Percentiles rank a stretch among this genome's conserved stretches.
phyloP scores from a whole-genome alignment of 1,139 yeast species.

The Zygoascus hellenicus region DNA sequence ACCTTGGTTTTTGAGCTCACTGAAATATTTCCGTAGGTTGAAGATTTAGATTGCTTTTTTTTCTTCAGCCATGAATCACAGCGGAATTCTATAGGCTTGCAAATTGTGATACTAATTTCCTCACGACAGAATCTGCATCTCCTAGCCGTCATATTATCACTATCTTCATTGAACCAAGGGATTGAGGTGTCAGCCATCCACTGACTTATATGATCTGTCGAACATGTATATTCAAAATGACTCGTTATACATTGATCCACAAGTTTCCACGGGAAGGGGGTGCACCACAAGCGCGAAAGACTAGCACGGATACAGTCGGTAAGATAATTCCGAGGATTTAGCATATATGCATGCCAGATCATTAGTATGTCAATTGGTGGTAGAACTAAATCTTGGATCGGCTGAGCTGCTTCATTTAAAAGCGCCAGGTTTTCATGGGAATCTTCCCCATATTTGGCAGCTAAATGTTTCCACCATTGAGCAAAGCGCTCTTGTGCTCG shows the following conservation, averaged over 20 bases:
- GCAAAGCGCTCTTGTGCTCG: slow-evolving; percentile 35
- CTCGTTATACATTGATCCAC: slow-evolving; percentile 13
- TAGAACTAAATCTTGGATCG: slow-evolving; percentile 10
- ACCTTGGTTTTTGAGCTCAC: too few species aligned
- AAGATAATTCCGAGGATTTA: slow-evolving; percentile 32
- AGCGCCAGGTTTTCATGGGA: not conserved
- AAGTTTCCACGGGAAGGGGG: slow-evolving; percentile 32
- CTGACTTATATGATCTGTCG: not conserved
- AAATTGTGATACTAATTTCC: not conserved
- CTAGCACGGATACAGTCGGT: slow-evolving; percentile 32
- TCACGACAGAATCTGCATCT: not conserved
- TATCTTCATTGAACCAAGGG: not conserved
- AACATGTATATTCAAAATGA: not conserved
- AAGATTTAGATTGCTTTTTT: too few species aligned
- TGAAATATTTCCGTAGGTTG: too few species aligned
- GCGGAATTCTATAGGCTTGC: too few species aligned
- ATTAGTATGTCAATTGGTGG: slow-evolving; percentile 39
- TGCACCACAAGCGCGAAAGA: slow-evolving; percentile 26
- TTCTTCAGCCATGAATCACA: too few species aligned
- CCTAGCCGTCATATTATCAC: not conserved
- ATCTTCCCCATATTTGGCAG: slow-evolving; percentile 4
- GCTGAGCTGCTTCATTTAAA: not conserved
- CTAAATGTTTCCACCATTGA: slow-evolving; percentile 25
- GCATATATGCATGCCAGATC: slow-evolving; percentile 40
- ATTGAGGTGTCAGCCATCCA: not conserved